Conservation (phyloP, 208 protist species). For the Vickermania spadyakhi region DNA sequence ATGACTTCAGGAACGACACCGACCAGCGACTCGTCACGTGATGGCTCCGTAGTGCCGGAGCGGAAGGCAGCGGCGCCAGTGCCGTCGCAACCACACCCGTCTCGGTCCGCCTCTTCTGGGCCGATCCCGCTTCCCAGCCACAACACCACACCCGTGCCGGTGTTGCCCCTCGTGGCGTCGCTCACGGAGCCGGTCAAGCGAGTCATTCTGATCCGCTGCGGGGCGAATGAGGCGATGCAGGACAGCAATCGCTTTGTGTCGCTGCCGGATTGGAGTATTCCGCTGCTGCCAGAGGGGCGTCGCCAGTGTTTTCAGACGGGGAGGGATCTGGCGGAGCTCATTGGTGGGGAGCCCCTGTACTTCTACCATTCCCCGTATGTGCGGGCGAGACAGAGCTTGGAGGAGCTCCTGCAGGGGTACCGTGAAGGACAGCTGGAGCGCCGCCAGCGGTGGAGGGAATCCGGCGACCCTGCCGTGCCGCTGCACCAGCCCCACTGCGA, state of each 20-base stretch:
- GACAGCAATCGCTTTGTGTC: constrained; percentile 54
- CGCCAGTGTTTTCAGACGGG: constrained; percentile 58
- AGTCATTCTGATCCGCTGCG: constrained; percentile 84
- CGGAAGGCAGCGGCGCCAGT: background rate
- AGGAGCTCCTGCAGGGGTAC: constrained; percentile 65
- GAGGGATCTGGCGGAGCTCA: constrained; percentile 43
- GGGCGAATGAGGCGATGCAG: constrained; percentile 62
- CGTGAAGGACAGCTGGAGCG: constrained; percentile 21
- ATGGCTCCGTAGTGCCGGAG: background rate
- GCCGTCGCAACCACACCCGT: background rate
- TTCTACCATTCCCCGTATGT: constrained; percentile 90
- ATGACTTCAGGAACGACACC: too few species aligned
- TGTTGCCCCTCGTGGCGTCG: too few species aligned
- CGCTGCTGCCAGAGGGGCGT: constrained; percentile 63
- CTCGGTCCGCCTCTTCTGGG: background rate
- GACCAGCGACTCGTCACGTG: too few species aligned
- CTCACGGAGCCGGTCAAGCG: constrained; percentile 81
- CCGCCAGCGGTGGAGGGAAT: background rate
- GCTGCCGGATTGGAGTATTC: constrained; percentile 87
- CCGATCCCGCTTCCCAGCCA: background rate
- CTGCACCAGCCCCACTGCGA: background rate
- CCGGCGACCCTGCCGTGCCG: background rate
- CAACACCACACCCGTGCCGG: too few species aligned
- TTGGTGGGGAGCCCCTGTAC: constrained; percentile 71
- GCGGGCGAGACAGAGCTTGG: constrained; percentile 69